phyloP scores from a whole-genome alignment of 768 basidiomycete species.

The Tricholoma furcatifolium region DNA sequence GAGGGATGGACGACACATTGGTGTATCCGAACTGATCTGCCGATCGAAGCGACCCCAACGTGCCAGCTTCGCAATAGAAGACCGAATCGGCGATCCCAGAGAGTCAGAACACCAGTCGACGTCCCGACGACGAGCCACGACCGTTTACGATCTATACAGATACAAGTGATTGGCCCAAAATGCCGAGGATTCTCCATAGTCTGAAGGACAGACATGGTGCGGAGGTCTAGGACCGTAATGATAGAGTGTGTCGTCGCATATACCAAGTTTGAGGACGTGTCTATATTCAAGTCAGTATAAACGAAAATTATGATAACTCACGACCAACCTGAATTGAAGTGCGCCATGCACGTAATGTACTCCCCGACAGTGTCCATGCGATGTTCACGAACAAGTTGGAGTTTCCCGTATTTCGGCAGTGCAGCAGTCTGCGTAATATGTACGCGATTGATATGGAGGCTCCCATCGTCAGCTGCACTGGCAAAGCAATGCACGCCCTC shows the following conservation, averaged over 20 bases:
- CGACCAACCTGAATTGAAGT: conserved; percentile 70
- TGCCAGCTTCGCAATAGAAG: conserved; percentile 87
- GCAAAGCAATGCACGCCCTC: conserved; percentile 90
- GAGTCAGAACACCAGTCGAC: conserved; percentile 74
- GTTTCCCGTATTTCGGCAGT: conserved; percentile 80
- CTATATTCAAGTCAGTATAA: conserved; percentile 25
- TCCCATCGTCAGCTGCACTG: conserved; percentile 82
- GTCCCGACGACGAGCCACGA: conserved; percentile 92
- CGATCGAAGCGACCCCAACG: conserved; percentile 54
- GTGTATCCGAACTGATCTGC: conserved; percentile 58
- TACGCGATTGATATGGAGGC: conserved; percentile 80
- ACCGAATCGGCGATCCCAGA: conserved; percentile 97
- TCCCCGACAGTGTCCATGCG: conserved; percentile 70
- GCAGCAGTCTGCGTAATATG: conserved; percentile 66
- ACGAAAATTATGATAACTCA: neutral
- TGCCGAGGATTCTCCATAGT: conserved; percentile 84
- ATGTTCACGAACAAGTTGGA: conserved; percentile 82
- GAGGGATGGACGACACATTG: conserved; percentile 83
- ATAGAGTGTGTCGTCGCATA: conserved; percentile 82
- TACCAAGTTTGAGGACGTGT: conserved; percentile 77
- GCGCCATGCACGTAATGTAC: conserved; percentile 81
- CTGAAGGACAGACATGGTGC: conserved; percentile 76
- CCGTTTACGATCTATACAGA: conserved; percentile 81
- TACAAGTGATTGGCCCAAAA: conserved; percentile 79
- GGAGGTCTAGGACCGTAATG: conserved; percentile 77